phyloP scores from a whole-genome alignment of 1,139 yeast species.

The Wickerhamomyces sp. region DNA sequence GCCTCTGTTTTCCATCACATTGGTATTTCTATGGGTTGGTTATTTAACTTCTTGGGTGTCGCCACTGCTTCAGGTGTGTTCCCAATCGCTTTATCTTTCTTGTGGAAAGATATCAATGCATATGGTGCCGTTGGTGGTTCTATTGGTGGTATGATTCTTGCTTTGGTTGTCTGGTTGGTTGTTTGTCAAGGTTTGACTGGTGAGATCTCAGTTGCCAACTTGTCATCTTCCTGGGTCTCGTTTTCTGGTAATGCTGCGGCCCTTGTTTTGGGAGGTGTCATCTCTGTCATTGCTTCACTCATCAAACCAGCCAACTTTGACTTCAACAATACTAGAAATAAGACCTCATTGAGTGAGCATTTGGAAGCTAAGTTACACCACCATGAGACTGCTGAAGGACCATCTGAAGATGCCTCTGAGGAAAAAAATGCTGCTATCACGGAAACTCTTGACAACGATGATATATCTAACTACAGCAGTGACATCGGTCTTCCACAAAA shows the following conservation, averaged over 20 bases:
- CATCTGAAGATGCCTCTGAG: conserved; percentile 1
- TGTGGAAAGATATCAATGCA: conserved; percentile 35
- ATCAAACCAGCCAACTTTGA: conserved; percentile 36
- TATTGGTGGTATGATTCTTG: conserved; percentile 43
- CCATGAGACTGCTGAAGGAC: conserved; percentile 8
- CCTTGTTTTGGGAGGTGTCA: conserved; percentile 28
- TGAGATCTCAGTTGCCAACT: conserved; percentile 22
- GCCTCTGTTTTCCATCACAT: conserved; percentile 39
- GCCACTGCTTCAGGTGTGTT: conserved; percentile 39
- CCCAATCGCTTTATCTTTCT: conserved; percentile 36
- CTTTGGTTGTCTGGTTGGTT: conserved; percentile 48
- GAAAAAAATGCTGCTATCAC: background rate
- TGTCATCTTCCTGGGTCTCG: conserved; percentile 24
- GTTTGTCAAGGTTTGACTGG: conserved; percentile 27
- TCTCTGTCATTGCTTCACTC: conserved; percentile 27
- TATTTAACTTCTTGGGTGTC: conserved; percentile 39
- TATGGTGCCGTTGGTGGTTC: conserved; percentile 36
- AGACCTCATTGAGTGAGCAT: conserved; percentile 26
- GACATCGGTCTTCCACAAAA: conserved; percentile 10
- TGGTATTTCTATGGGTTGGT: conserved; percentile 33
- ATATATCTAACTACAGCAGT: conserved; percentile 2
- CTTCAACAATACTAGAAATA: conserved; percentile 31
- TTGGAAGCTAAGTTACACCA: conserved; percentile 10
- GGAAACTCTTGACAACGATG: conserved; percentile 1
- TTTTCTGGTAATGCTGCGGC: conserved; percentile 26